Evolutionary conservation across 164 flowering plant genomes (phyloP).

Genomic region (Kingdonia uniflora): DNA sequence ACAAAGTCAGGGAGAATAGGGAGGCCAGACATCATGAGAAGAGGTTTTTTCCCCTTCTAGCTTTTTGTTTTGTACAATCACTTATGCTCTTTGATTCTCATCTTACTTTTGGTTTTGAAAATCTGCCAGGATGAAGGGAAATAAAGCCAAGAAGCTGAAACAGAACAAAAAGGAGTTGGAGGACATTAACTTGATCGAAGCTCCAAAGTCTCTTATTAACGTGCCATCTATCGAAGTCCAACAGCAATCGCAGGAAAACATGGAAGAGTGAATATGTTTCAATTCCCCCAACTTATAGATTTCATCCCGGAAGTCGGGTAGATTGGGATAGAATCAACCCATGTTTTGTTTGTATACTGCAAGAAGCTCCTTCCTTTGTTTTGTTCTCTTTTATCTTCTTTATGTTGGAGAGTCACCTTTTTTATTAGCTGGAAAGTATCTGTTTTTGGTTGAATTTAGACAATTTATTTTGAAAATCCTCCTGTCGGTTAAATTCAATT

Average conservation of each 20-base stretch:
- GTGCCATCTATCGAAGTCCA: not conserved
- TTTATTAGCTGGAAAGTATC: no score
- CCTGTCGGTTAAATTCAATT: no score
- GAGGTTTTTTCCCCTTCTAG: slow-evolving; percentile 9
- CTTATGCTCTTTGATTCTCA: not conserved
- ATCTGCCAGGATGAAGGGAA: slow-evolving; percentile 10
- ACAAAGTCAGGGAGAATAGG: slow-evolving; percentile 15
- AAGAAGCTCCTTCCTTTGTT: no score
- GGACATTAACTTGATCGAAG: not conserved
- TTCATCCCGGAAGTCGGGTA: no score
- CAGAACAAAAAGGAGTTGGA: not conserved
- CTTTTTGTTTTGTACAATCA: not conserved
- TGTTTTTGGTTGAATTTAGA: no score
- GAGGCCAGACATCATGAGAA: slow-evolving; percentile 8
- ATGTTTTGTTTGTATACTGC: no score
- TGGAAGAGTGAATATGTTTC: not conserved
- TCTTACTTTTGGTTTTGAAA: not conserved
- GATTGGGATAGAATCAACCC: no score
- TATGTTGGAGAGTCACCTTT: no score
- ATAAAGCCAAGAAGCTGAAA: not conserved
- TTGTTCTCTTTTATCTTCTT: no score
- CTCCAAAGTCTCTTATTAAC: not conserved
- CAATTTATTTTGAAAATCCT: no score
- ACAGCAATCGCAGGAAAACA: not conserved
- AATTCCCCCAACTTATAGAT: not conserved